These are phyloP conservation scores for Mucor lusitanicus DNA, from an alignment of 371 early-diverging fungal genomes.

Conservation along the genomic window DNA sequence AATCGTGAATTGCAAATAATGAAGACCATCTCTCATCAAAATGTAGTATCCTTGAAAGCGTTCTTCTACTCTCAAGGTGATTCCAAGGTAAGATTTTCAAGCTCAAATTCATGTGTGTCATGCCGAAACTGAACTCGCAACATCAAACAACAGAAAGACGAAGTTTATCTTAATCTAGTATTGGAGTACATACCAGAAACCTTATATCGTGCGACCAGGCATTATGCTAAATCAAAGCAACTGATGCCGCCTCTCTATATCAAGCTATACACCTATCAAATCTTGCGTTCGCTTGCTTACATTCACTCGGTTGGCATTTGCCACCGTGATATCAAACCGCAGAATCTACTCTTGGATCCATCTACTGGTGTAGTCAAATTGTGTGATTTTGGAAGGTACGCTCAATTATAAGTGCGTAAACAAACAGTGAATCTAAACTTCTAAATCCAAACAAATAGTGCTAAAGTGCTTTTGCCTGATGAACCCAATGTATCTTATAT, in stretches of 20 bases:
- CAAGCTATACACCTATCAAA: slow-evolving; percentile 96
- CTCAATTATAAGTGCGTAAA: background rate
- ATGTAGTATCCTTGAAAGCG: slow-evolving; percentile 72
- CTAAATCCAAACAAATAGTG: slow-evolving; percentile 47
- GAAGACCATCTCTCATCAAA: slow-evolving; percentile 78
- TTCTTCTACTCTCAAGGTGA: slow-evolving; percentile 80
- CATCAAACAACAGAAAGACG: slow-evolving; percentile 52
- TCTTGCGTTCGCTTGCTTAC: slow-evolving; percentile 94
- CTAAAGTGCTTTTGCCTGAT: slow-evolving; percentile 91
- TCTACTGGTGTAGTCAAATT: slow-evolving; percentile 89
- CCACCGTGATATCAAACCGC: slow-evolving; percentile 73
- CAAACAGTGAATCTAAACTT: background rate
- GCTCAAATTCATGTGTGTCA: background rate
- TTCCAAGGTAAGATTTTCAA: slow-evolving; percentile 24
- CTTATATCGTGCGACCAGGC: slow-evolving; percentile 78
- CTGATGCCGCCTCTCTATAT: slow-evolving; percentile 86
- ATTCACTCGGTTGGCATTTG: slow-evolving; percentile 84
- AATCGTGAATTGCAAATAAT: slow-evolving; percentile 91
- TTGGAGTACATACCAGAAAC: slow-evolving; percentile 89
- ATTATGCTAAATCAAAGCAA: slow-evolving; percentile 83
- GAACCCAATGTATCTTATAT: slow-evolving; percentile 98
- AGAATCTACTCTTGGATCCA: slow-evolving; percentile 79
- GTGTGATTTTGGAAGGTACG: slow-evolving; percentile 96
- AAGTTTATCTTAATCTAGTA: slow-evolving; percentile 83
- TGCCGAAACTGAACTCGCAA: background rate